Evolutionary conservation across 2,329 filamentous ascomycete species (phyloP).

Genomic region (Cladophialophora bantiana): DNA sequence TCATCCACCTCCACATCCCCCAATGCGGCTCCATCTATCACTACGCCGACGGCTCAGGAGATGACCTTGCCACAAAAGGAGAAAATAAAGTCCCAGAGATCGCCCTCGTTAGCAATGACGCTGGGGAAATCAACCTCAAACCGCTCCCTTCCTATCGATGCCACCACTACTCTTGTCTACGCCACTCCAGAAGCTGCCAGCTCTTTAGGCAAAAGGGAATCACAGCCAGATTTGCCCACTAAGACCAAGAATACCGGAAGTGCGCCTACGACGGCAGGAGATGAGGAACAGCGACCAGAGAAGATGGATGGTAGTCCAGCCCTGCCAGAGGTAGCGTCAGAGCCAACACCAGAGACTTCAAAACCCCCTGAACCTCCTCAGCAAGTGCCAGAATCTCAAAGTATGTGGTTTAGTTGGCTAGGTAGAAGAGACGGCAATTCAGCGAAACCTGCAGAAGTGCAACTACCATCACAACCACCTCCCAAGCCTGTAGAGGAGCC

Average conservation of each 20-base stretch:
- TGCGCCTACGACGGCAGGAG: not conserved
- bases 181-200: conserved; percentile 45
- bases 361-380: conserved; percentile 14
- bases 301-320: conserved; percentile 8
- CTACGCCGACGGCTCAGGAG: conserved; percentile 49
- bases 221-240: conserved; percentile 34
- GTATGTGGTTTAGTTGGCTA: conserved; percentile 51
- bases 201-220: conserved; percentile 37
- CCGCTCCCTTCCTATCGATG: conserved; percentile 54
- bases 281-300: conserved; percentile 19
- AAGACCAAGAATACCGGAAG: conserved; percentile 8
- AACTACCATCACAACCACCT: conserved; percentile 3
- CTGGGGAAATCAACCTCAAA: conserved; percentile 47
- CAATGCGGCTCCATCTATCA: conserved; percentile 20
- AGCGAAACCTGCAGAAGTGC: conserved; percentile 11
- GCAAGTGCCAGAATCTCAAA: conserved; percentile 18
- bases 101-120: conserved; percentile 53
- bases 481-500: not conserved
- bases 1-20: conserved; percentile 43
- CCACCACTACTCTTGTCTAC: conserved; percentile 55
- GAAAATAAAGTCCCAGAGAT: conserved; percentile 44
- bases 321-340: not conserved
- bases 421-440: conserved; percentile 35
- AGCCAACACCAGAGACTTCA: conserved; percentile 6
- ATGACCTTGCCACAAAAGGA: conserved; percentile 42